Evolutionary conservation across 805 yeast species (phyloP), one percentile per base, ranked within the genome.

Genomic region (Wickerhamiella kurtzmanii): DNA sequence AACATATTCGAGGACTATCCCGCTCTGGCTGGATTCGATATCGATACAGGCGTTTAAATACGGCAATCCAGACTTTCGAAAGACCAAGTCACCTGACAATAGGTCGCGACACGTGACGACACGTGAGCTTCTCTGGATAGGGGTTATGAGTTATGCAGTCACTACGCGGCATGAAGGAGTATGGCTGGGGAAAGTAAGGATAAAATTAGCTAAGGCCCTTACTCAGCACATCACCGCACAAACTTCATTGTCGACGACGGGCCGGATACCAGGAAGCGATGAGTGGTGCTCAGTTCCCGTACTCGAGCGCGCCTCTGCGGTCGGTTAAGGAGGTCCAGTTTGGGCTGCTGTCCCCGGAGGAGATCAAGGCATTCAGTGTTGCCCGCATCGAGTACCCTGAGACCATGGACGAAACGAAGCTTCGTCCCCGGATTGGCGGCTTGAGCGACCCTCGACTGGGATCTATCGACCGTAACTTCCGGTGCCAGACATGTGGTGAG

Each of bases 401-500:
- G 68, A 92, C 96, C n/a, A 92, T 92, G 95, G 98, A 92, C 65
- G 96, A 88, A 65, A 78, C 95, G 37, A 87, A 94, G 49, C 82
- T 82, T 62, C 83, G 84, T 54, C 96, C 97, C 43, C 79, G 96
- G 64, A 88, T 87, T 55, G 96, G 96, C 53, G 99, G 99, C 50
- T 71, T 92, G 52, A 89, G 88, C 63, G 98, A 94, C 65, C 97
- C 98, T 50, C 79, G 97, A 59, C 73, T 92, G 51, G 99, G 99
- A 44, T 83, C 96, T 3, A 88, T 92, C 58, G 99, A 92, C 67
- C 80, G 98, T 65, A 89, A 88, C 64, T 84, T 83, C 74, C 86
- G 85, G 70, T 92, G 99, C 73, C 97, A 89, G 72, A 92, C 99
- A 20, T 92, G 99, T 74, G 94, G 96, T 60, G 99, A 92, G 66